These are phyloP conservation scores for Schoenoplectus triqueter DNA, from an alignment of 202 grass and related monocot species.

Conservation along the genomic window DNA sequence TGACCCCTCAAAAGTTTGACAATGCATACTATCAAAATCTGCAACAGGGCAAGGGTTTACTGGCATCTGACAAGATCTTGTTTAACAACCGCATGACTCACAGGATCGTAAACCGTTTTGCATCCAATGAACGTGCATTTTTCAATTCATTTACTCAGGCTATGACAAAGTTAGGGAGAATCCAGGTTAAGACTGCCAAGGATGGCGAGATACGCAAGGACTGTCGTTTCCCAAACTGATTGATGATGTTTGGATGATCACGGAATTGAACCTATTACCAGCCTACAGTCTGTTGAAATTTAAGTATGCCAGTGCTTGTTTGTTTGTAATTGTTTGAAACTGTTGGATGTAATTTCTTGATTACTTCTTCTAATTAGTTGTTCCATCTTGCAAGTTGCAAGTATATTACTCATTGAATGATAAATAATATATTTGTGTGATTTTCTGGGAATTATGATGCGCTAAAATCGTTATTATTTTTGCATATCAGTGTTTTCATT, in stretches of 20 bases:
- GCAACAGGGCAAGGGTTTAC: conserved; percentile 49
- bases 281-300: background rate
- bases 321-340: background rate
- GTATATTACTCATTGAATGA: background rate
- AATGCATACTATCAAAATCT: conserved; percentile 60
- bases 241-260: background rate
- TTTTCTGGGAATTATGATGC: background rate
- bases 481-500: background rate
- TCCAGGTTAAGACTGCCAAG: conserved; percentile 60
- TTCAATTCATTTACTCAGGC: conserved; percentile 46
- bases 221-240: conserved; percentile 46
- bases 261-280: background rate
- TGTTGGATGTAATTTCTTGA: background rate
- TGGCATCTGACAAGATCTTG: conserved; percentile 59
- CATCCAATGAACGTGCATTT: conserved; percentile 50
- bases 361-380: background rate
- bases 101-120: conserved; percentile 40
- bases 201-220: conserved; percentile 66
- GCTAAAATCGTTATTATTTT: background rate
- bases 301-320: background rate
- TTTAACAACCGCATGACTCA: conserved; percentile 48
- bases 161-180: conserved; percentile 57
- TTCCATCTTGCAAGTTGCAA: background rate
- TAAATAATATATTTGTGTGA: background rate
- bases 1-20: conserved; percentile 47